These are phyloP conservation scores for Curvularia hawaiiensis DNA, from an alignment of 2,329 filamentous ascomycete species.

Conservation along the genomic window DNA sequence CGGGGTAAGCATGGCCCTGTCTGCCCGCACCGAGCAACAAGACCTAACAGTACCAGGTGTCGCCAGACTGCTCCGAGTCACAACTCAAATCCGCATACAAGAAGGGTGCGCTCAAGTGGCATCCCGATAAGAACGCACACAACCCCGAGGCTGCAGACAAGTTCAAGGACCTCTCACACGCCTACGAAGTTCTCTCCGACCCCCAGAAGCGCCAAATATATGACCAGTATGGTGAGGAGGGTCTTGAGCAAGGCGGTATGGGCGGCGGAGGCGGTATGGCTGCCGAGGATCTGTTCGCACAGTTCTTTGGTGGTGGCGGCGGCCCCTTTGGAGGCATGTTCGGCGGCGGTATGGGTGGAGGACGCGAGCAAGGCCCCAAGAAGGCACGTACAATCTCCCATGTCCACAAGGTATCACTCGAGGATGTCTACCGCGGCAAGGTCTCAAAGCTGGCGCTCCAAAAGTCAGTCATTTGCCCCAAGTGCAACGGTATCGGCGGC, in stretches of 20 bases:
- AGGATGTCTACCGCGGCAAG: conserved; percentile 98
- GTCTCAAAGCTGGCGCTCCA: conserved; percentile 96
- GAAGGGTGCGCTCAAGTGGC: conserved; percentile 79
- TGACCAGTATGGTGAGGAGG: conserved; percentile 97
- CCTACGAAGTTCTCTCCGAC: conserved; percentile 94
- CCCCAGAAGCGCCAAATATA: conserved; percentile 89
- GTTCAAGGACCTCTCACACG: conserved; percentile 96
- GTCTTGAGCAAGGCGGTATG: conserved; percentile 79
- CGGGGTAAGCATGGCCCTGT: conserved; percentile 63
- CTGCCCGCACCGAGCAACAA: not conserved
- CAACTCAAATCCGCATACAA: conserved; percentile 94
- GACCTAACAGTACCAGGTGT: conserved; percentile 61
- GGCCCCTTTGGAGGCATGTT: conserved; percentile 70
- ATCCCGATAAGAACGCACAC: conserved; percentile 94
- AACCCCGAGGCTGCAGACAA: conserved; percentile 94
- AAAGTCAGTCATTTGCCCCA: conserved; percentile 94
- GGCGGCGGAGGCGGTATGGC: conserved; percentile 83
- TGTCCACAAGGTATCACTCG: conserved; percentile 96
- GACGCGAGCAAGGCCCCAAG: conserved; percentile 80
- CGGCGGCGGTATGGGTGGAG: conserved; percentile 64
- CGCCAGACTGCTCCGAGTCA: conserved; percentile 78
- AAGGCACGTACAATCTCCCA: conserved; percentile 97
- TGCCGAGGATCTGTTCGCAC: conserved; percentile 93
- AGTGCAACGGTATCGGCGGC: conserved; percentile 91
- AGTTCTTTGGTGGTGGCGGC: conserved; percentile 85